These are phyloP conservation scores for baker's yeast (Saccharomyces cerevisiae) DNA, from an alignment of 805 yeast genomes.

Conservation along the genomic window DNA sequence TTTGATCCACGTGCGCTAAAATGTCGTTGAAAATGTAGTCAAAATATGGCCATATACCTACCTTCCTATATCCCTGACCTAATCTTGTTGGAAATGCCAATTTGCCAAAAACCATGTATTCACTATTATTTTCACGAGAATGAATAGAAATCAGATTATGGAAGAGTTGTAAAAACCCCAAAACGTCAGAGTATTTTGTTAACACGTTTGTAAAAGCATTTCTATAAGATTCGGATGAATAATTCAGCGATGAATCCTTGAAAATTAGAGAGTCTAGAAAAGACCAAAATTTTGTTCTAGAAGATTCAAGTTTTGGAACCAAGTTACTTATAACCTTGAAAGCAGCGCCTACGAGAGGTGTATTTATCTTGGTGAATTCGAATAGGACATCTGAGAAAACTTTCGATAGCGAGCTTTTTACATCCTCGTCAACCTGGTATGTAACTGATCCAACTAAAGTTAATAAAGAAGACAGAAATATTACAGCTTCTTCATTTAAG, in stretches of 20 bases:
- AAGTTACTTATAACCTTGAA: conserved; percentile 52
- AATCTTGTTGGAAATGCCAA: conserved; percentile 54
- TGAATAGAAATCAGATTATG: conserved; percentile 32
- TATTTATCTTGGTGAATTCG: conserved; percentile 37
- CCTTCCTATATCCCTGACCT: conserved; percentile 51
- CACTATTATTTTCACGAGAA: conserved; percentile 23
- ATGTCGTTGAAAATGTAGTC: conserved; percentile 65
- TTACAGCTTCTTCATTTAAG: conserved; percentile 70
- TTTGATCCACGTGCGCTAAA: conserved; percentile 42
- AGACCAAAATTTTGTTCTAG: conserved; percentile 55
- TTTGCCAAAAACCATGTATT: conserved; percentile 33
- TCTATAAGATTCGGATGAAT: conserved; percentile 30
- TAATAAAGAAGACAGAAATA: conserved; percentile 66
- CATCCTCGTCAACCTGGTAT: conserved; percentile 21
- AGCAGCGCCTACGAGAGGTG: conserved; percentile 46
- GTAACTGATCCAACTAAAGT: conserved; percentile 54
- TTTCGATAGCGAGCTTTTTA: conserved; percentile 16
- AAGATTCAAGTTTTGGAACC: conserved; percentile 37
- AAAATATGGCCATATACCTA: conserved; percentile 73
- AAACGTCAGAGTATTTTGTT: conserved; percentile 44
- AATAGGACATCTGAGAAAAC: conserved; percentile 34
- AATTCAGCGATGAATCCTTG: conserved; percentile 22
- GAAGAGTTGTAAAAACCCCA: conserved; percentile 55
- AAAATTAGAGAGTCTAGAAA: conserved; percentile 64
- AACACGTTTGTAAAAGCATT: conserved; percentile 41